Conservation (phyloP, 2,329 filamentous ascomycete genomes). For the Colletotrichum costaricense region DNA sequence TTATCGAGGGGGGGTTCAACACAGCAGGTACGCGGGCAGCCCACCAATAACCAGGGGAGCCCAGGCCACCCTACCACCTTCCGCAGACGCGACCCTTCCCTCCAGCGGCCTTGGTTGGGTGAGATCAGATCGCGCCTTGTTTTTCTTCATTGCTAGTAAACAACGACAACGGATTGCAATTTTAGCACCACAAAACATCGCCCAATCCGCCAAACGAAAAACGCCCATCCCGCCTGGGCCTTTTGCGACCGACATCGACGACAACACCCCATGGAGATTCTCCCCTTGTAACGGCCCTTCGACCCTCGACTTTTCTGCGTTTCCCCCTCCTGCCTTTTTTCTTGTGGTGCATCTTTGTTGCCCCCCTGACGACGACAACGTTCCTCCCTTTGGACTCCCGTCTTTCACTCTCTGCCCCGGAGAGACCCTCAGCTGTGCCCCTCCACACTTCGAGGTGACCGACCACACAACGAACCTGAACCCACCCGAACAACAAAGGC, state of each 20-base stretch:
- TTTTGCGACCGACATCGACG: conserved; percentile 23
- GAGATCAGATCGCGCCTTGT: conserved; percentile 37
- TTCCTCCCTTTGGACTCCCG: neutral
- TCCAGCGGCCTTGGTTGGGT: conserved; percentile 30
- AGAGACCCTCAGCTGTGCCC: conserved; percentile 26
- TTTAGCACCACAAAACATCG: conserved; percentile 37
- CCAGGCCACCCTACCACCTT: conserved; percentile 22
- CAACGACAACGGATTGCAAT: conserved; percentile 36
- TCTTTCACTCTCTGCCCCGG: neutral
- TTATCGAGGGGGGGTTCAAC: conserved; percentile 18
- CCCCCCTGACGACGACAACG: neutral
- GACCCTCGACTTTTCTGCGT: conserved; percentile 24
- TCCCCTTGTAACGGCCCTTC: conserved; percentile 19
- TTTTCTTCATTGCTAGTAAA: conserved; percentile 37
- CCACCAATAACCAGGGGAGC: conserved; percentile 13
- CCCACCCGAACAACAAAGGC: conserved; percentile 24
- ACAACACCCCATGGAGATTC: conserved; percentile 22
- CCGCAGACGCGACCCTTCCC: conserved; percentile 23
- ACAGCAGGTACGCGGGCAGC: neutral
- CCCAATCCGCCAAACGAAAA: conserved; percentile 24
- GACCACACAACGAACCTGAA: conserved; percentile 13
- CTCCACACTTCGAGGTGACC: conserved; percentile 31
- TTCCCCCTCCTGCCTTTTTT: conserved; percentile 6
- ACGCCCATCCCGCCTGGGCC: conserved; percentile 33
- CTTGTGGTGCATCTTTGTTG: conserved; percentile 3